Evolutionary conservation across 768 basidiomycete species (phyloP).

Genomic region (Boletus coccyginus): DNA sequence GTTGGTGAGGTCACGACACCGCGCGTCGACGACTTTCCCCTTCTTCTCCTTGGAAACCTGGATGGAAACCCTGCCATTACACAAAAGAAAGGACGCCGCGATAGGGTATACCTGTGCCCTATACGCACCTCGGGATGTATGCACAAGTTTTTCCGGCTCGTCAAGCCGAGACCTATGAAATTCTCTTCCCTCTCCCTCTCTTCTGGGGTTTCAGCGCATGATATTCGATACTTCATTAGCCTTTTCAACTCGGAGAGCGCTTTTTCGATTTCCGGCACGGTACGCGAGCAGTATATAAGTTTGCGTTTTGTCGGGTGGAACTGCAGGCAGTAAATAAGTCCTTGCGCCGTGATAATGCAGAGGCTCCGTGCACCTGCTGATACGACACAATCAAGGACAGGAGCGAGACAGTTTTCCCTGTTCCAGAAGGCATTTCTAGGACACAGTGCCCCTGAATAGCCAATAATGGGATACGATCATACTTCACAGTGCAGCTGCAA

Average conservation of each 20-base stretch:
- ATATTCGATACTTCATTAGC: conserved; percentile 84
- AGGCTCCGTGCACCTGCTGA: conserved; percentile 65
- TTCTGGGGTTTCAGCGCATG: conserved; percentile 69
- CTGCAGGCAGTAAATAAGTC: conserved; percentile 38
- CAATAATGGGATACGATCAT: neutral
- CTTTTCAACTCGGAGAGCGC: conserved; percentile 93
- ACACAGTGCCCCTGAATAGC: conserved; percentile 88
- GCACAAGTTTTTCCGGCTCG: conserved; percentile 95
- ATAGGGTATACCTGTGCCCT: neutral
- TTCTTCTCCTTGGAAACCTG: conserved; percentile 98
- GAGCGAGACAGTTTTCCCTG: conserved; percentile 96
- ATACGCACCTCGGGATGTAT: conserved; percentile 85
- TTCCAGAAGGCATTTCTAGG: conserved; percentile 99
- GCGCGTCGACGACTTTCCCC: conserved; percentile 94
- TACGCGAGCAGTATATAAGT: conserved; percentile 97
- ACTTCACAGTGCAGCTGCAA: neutral
- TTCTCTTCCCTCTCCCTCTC: conserved; percentile 72
- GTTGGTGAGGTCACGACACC: conserved; percentile 94
- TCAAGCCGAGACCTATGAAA: conserved; percentile 89
- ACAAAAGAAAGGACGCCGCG: neutral
- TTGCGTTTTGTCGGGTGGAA: conserved; percentile 92
- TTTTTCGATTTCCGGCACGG: conserved; percentile 99
- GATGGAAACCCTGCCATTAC: neutral
- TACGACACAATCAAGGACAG: conserved; percentile 96
- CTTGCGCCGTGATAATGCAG: neutral